Conservation (phyloP, 768 basidiomycete species). For the Psilocybe azurescens region DNA sequence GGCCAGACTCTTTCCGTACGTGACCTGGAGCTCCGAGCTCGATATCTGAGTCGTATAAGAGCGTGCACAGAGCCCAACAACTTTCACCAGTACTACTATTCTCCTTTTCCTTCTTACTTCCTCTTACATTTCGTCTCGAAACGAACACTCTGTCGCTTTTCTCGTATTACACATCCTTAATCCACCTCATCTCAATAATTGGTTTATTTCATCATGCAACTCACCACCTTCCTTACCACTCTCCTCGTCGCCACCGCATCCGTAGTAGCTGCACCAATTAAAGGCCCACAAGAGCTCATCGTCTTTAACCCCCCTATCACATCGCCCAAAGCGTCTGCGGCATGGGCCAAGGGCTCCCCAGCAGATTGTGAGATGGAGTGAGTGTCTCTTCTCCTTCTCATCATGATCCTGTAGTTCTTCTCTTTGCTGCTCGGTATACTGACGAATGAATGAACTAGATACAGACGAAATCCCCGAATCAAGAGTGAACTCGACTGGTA, state of each 20-base stretch:
- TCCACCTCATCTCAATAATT: not conserved
- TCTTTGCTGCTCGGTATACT: not conserved
- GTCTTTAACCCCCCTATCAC: conserved; percentile 49
- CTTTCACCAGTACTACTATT: conserved; percentile 17
- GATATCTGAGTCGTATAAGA: conserved; percentile 20
- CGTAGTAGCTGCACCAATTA: conserved; percentile 27
- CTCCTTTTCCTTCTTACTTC: conserved; percentile 6
- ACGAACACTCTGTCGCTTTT: conserved; percentile 1
- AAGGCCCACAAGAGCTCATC: conserved; percentile 32
- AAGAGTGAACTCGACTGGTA: conserved; percentile 38
- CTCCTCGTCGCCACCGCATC: conserved; percentile 28
- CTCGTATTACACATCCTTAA: conserved; percentile 4
- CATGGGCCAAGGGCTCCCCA: conserved; percentile 43
- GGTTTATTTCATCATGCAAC: conserved; percentile 23
- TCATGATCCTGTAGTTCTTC: not conserved
- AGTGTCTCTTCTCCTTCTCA: not conserved
- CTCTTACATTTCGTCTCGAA: conserved; percentile 1
- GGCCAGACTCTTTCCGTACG: not conserved
- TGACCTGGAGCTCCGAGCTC: not conserved
- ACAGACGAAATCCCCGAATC: conserved; percentile 42
- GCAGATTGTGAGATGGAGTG: conserved; percentile 50
- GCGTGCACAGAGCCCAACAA: not conserved
- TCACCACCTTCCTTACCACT: conserved; percentile 38
- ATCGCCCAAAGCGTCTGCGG: conserved; percentile 31
- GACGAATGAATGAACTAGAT: conserved; percentile 22